phyloP scores from a whole-genome alignment of 495 filamentous ascomycete species.

The Podospora appendiculata region DNA sequence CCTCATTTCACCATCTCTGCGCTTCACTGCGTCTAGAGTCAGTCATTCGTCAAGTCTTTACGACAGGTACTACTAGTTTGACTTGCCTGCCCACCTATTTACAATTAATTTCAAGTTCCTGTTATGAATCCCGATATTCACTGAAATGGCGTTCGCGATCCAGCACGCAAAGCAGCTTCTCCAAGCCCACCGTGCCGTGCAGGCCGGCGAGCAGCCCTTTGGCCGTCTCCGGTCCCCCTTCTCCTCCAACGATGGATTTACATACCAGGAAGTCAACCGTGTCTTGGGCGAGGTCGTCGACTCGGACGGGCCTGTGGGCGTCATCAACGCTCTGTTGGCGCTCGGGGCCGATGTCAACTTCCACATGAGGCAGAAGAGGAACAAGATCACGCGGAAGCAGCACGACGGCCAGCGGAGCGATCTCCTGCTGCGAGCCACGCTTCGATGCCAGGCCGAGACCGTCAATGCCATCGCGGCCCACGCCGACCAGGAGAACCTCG shows the following conservation, averaged over 20 bases:
- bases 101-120: too few relatives aligned
- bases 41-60: neutral
- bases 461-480: slow-evolving; percentile 16
- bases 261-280: slow-evolving; percentile 20
- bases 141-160: slow-evolving; percentile 12
- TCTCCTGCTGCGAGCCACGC: slow-evolving; percentile 17
- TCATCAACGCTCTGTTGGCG: slow-evolving; percentile 19
- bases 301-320: slow-evolving; percentile 15
- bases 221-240: slow-evolving; percentile 12
- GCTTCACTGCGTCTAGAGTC: too few relatives aligned
- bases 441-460: slow-evolving; percentile 17
- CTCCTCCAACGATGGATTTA: slow-evolving; percentile 11
- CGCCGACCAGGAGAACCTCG: slow-evolving; percentile 26
- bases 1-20: too few relatives aligned
- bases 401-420: slow-evolving; percentile 15
- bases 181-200: slow-evolving; percentile 12
- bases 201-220: slow-evolving; percentile 8
- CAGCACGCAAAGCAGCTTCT: slow-evolving; percentile 20
- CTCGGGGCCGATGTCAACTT: slow-evolving; percentile 28
- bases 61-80: too few relatives aligned
- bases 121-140: neutral
- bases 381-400: slow-evolving; percentile 11
- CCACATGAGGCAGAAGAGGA: slow-evolving; percentile 9
- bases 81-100: too few relatives aligned
- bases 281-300: slow-evolving; percentile 21